Evolutionary conservation across 495 filamentous ascomycete genomes (phyloP).

Genomic region (Penicillium goetzii): DNA sequence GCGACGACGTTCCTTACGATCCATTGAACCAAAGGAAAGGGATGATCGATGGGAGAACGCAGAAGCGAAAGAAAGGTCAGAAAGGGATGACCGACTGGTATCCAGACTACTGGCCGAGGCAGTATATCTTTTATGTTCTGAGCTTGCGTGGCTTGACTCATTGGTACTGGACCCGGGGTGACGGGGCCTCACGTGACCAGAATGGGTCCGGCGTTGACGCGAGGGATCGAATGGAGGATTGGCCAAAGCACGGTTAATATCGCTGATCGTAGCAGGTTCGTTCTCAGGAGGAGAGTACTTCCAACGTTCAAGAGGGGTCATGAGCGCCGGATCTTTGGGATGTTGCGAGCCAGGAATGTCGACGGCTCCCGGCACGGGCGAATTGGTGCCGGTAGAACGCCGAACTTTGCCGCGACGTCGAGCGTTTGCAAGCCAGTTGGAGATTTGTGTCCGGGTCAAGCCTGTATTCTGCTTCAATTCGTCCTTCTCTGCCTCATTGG

Average conservation of each 20-base stretch:
- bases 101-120: constrained; percentile 75
- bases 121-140: constrained; percentile 59
- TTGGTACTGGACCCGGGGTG: constrained; percentile 58
- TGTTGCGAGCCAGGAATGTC: constrained; percentile 62
- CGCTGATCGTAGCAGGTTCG: constrained; percentile 79
- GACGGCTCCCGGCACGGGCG: constrained; percentile 63
- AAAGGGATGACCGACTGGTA: constrained; percentile 66
- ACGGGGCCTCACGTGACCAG: constrained; percentile 49
- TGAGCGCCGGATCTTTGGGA: constrained; percentile 55
- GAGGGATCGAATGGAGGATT: constrained; percentile 58
- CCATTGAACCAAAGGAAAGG: constrained; percentile 68
- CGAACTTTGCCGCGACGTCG: constrained; percentile 75
- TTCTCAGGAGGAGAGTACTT: constrained; percentile 83
- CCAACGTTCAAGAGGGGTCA: constrained; percentile 88
- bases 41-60: constrained; percentile 70
- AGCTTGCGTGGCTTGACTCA: constrained; percentile 66
- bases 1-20: constrained; percentile 71
- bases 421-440: constrained; percentile 87
- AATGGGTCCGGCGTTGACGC: constrained; percentile 47
- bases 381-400: constrained; percentile 58
- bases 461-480: constrained; percentile 71
- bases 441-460: constrained; percentile 74
- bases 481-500: constrained; percentile 79
- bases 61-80: constrained; percentile 70
- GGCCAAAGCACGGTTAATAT: constrained; percentile 76